Evolutionary conservation across 192 early-diverging fungal species (phyloP), one percentile per base, ranked within the genome.

Genomic region (Backusella westeae): DNA sequence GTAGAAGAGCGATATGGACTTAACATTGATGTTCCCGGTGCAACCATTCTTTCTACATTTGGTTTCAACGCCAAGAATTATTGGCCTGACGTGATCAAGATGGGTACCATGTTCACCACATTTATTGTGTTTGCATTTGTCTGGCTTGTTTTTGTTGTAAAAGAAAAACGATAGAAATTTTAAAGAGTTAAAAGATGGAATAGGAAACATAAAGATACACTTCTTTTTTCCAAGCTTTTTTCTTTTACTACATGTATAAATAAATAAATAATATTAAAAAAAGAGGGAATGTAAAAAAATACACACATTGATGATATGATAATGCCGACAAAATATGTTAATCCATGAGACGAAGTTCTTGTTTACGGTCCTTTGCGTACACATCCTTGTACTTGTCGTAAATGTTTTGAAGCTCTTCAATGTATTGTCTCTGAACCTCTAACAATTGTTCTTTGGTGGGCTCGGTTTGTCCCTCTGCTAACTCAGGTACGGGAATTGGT

Each of bases 41-140:
- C 94, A 9, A 85, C 92, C 8, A 91, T 97, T 17, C 80, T 97
- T 66, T 91, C 93, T 23, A 96, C 93, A 0, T 97, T 97, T 83
- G 96, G 95, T 5, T 92, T 97, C 75, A 89, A 96, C 70, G 89
- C 93, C 15, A 85, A 87, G 12, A 92, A 89, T 4, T 97, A 91
- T 77, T 96, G 95, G 95, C 80, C 85, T 1, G 95, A 97, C 81
- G 87, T 97, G 0, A 75, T 85, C 9, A 81, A 86, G 26, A 75
- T 97, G 34, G 70, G 80, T 15, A 79, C 78, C 7, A 91, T 94
- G 84, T 87, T 92, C 8, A 72, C 75, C 5, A 72, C 74, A 1
- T 93, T 93, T 68, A 83, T 95, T n/a, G 81, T 87, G 3, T 69
- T 93, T 71, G 93, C 89, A 1, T 92, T 95, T 70, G 26, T 91